Evolutionary conservation across 768 basidiomycete species (phyloP), one percentile per base, ranked within the genome.

Genomic region (Basidioascus undulatus): DNA sequence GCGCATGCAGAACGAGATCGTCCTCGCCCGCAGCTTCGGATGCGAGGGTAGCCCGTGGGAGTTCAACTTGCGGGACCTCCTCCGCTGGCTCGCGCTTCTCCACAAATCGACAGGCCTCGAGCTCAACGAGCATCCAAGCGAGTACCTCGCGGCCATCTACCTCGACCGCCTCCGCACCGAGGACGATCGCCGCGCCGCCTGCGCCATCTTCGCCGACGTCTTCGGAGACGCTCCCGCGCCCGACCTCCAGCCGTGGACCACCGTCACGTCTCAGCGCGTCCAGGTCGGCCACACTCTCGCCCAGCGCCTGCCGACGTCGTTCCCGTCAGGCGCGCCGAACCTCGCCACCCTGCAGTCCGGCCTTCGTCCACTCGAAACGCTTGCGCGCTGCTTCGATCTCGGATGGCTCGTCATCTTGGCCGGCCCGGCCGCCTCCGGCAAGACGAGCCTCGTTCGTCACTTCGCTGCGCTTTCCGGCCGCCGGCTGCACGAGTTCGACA

Each of bases 31-130:
- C 47, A 27, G 44, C 45, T 7, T 47, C 11, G 86, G 69, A 3
- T 65, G 70, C 28, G 70, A 76, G 40, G 87, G 87, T 8, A 66
- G 70, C 41, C 92, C 89, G 5, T 98, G 89, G 89, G 89, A 98
- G 54, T 92, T 96, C 64, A 98, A 98, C 55, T 65, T 98, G 24
- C 78, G 89, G 12, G 89, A 98, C 58, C 65, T 94, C 42, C 69
- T 83, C 43, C 71, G 92, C 34, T 92, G 92, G 87, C 71, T 76
- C 26, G 64, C 64, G 0, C 67, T 64, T 30, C 42, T 61, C 12
- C 44, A 48, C 20, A 33, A 44, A 15, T 47, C 50, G 33, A 53
- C 59, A 26, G 58, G 57, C 1, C 43, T 60, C 32, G 58, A 62
- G 41, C 37, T 26, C 1, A 26, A 26, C 30, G 31, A 25, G 13